Evolutionary conservation across 257 asterid species (phyloP), one percentile per base, ranked within the genome.

Genomic region (Datura wrightii): DNA sequence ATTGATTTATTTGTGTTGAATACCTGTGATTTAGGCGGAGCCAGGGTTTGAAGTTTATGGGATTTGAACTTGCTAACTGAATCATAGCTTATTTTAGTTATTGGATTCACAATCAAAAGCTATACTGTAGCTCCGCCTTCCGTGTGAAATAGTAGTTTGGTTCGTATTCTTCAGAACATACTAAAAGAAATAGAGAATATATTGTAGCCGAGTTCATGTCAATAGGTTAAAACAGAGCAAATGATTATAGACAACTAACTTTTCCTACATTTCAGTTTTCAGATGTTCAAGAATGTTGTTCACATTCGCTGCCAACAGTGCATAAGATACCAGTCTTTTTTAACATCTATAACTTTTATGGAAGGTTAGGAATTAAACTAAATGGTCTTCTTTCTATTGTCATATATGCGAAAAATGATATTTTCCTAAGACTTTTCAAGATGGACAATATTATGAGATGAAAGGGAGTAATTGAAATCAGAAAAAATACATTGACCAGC

Each of bases 401-500:
- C 5, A 41, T 42, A 4, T 41, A 9, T 70, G 79, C 79, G 3
- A 41, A 41, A 41, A 18, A 16, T 69, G 79, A 41, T 39, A 69
- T 69, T 69, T 39, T 41, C 7, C 0, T 70, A 5, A 42, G 1
- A 70, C 31, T 42, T 69, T 18, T 70, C 4, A 5, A 8, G 5
- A 70, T 41, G 79, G 36, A 70, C 54, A 70, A 70, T 18, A 18
- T 69, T 70, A 42, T 70, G 55, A 4, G 54, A 70, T 70, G 54
- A 67, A 42, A 70, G 54, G 55, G 54, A 42, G 16, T 15, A 42
- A 71, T 42, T 48, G 19, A 46, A 72, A 72, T 10, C 39, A 19
- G n/a, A 19, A 72, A 42, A 46, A 46, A 19, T 46, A 10, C 80
- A 72, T 46, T 72, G n/a, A 44, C 3, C 56, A 10, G n/a, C 19